Base-by-base conservation (phyloP, 1,139 yeast species). In the Kodamaea plutei region DNA sequence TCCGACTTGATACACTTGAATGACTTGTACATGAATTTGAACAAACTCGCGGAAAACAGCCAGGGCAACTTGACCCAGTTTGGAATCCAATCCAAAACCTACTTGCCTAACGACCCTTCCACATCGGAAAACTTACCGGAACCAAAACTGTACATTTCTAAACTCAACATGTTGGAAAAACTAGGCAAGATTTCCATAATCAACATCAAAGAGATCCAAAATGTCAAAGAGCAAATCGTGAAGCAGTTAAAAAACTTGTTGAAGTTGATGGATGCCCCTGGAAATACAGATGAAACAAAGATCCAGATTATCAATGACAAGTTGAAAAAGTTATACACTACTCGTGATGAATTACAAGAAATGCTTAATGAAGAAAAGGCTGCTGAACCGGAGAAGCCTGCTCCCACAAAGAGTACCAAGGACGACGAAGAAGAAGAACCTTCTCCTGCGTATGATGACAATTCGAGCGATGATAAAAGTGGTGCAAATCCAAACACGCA, bases 91-190 rank as follows among this genome's bases (percentile, higher is more conserved):
- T 56, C 71, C 6, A 59, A 63, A 19, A 53, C 56, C 2, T 69
- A 69, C 39, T 45, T 68, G n/a, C 69, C 72, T 0, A 47, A 47
- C 13, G 63, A 64, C 35, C 69, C 69, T 3, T 48, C 62, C 10
- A 58, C 56, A 5, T 57, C 69, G 18, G 78, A 73, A 21, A 62
- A 61, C 29, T 56, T 74, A 27, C 80, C 80, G 2, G 66, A 73
- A 6, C 79, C 81, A 5, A 59, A 63, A 20, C 61, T 62, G 15
- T 74, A 73, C 48, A 57, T 71, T 6, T 52, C 67, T 20, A 71
- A 70, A 45, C 56, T 75, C 28, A 61, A 63, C 35, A 48, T 61
- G 28, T 56, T 71, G 39, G 76, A 69, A 38, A 59, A 62, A 34
- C 50, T 69, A 23, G 62, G 75, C 30, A 52, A 57, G 10, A 53